These are phyloP conservation scores for Mallotus nudiflorus DNA, from an alignment of 345 rosid species.

Conservation along the genomic window DNA sequence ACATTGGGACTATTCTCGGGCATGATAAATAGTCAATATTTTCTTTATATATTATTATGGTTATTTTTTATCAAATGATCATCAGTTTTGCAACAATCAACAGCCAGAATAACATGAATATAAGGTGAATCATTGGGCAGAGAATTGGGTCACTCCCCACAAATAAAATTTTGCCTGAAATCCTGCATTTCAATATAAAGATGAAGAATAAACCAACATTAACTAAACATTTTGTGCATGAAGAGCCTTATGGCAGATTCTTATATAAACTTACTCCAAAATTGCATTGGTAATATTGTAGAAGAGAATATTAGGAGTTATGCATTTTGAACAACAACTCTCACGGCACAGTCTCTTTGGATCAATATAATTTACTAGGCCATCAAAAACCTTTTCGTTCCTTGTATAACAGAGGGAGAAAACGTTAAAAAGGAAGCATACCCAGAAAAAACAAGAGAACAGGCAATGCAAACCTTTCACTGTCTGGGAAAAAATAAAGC, in stretches of 20 bases:
- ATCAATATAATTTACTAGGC: conserved; percentile 55
- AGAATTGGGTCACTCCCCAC: no score
- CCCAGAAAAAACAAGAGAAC: not conserved
- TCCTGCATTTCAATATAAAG: no score
- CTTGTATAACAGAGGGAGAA: conserved; percentile 31
- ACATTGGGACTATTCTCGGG: no score
- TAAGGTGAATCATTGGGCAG: no score
- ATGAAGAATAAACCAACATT: no score
- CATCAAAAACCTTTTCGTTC: conserved; percentile 38
- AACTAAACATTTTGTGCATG: no score
- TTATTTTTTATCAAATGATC: no score
- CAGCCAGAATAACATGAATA: no score
- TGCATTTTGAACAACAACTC: conserved; percentile 45
- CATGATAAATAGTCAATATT: no score
- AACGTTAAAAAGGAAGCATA: not conserved
- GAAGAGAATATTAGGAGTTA: conserved; percentile 74
- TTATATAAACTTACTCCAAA: conserved; percentile 53
- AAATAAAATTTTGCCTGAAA: no score
- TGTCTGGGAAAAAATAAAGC: conserved; percentile 61
- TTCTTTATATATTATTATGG: no score
- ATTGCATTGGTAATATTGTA: conserved; percentile 45
- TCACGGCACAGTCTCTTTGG: conserved; percentile 48
- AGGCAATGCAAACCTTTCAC: conserved; percentile 37
- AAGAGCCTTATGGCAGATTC: not conserved
- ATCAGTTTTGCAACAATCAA: no score